Evolutionary conservation across 2,329 filamentous ascomycete species (phyloP).

Genomic region (Hyphodiscus sp.): DNA sequence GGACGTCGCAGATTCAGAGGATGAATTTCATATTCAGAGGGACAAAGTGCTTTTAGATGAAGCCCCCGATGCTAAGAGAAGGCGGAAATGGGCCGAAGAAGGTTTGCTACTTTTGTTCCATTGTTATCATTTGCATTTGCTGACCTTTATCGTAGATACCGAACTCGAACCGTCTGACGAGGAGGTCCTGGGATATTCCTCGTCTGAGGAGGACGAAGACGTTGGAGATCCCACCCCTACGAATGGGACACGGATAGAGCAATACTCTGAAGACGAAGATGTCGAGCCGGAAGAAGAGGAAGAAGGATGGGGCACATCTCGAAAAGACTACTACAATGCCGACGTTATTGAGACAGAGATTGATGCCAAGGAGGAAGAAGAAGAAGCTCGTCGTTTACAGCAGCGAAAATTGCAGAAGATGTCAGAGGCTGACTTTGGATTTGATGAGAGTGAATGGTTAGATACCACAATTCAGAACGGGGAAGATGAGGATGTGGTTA

Average conservation of each 20-base stretch:
- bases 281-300: conserved; percentile 51
- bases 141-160: conserved; percentile 34
- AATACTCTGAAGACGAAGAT: conserved; percentile 43
- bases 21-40: conserved; percentile 82
- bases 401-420: conserved; percentile 86
- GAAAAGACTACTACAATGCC: conserved; percentile 87
- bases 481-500: conserved; percentile 56
- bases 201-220: conserved; percentile 35
- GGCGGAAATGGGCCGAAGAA: conserved; percentile 64
- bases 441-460: conserved; percentile 84
- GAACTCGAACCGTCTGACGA: conserved; percentile 56
- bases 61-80: conserved; percentile 69
- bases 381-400: conserved; percentile 80
- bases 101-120: conserved; percentile 32
- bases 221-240: conserved; percentile 22
- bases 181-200: conserved; percentile 48
- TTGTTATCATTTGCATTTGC: background rate
- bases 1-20: conserved; percentile 88
- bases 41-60: conserved; percentile 86
- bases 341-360: conserved; percentile 62
- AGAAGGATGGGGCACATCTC: conserved; percentile 79
- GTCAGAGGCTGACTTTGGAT: conserved; percentile 86
- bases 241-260: conserved; percentile 44
- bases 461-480: conserved; percentile 42
- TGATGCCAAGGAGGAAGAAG: conserved; percentile 82